phyloP scores from a whole-genome alignment of 2,329 filamentous ascomycete genomes.

The Stagonosporopsis vannaccii region DNA sequence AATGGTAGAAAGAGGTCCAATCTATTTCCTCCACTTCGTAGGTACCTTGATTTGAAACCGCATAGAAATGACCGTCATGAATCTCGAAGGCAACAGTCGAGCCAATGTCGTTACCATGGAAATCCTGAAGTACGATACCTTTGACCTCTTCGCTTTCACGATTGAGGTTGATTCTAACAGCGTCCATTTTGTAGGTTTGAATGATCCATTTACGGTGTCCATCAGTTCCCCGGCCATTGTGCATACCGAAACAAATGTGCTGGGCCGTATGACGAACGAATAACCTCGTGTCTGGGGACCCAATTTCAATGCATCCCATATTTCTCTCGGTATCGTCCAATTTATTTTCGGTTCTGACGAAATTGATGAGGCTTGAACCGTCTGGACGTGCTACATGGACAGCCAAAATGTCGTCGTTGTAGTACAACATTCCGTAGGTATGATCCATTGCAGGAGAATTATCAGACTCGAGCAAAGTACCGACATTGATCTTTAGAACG shows the following conservation, averaged over 20 bases:
- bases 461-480: neutral
- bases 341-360: neutral
- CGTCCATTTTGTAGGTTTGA: neutral
- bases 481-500: constrained; percentile 30
- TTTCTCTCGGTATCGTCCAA: constrained; percentile 46
- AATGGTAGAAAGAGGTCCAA: constrained; percentile 74
- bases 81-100: constrained; percentile 76
- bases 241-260: constrained; percentile 72
- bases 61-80: constrained; percentile 71
- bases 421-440: constrained; percentile 35
- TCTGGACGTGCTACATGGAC: constrained; percentile 22
- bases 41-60: constrained; percentile 69
- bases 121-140: constrained; percentile 60
- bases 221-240: constrained; percentile 60
- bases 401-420: constrained; percentile 43
- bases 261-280: constrained; percentile 71
- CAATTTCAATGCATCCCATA: constrained; percentile 23
- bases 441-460: too few species aligned
- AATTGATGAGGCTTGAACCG: too few species aligned
- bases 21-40: constrained; percentile 69
- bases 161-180: neutral
- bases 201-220: constrained; percentile 71
- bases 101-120: constrained; percentile 71
- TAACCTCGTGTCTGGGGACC: constrained; percentile 47
- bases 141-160: neutral